Base-by-base conservation (phyloP, 2,329 filamentous ascomycete species). In the Davidsoniella eucalypti region DNA sequence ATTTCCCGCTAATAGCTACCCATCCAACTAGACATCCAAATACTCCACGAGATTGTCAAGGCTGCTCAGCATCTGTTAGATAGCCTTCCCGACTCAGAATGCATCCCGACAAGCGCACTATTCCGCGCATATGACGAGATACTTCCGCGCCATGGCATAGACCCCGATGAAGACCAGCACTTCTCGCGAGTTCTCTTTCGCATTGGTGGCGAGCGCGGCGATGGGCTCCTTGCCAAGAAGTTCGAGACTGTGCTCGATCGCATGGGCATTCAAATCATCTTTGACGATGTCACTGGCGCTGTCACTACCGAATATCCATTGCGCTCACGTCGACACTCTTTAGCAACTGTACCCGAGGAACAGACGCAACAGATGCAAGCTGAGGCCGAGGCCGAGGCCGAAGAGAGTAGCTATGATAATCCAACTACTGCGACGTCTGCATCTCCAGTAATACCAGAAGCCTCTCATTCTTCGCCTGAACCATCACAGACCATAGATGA, bases 71-170 rank as follows among this genome's bases (percentile, higher is more conserved):
- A 75, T 39, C 71, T 84, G 26, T 70, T 78, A 49, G 67, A 74
- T 43, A 64, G 64, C 9, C 66, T 76, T 2, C 69, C 76, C 1
- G 74, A 80, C 51, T 72, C 72, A 45, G 75, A 82, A 57, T 73
- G 75, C 50, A 70, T 83, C 18, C 80, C 84, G 3, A 86, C 82
- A 52, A 79, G 80, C 59, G 85, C 86, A 8, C 73, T 94, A 16
- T 93, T 93, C 64, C 72, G 74, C 49, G 85, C 86, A 26, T 93
- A 93, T 61, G 82, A 92, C 60, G 71, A 76, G 51, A 72, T 88
- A 40, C 73, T 94, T n/a, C 76, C 75, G 4, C 69, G 78, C 56
- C 69, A 84, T 67, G 82, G 78, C 50, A 68, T 86, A 55, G 73
- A 85, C 53, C 72, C 78, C n/a, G 79, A 84, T 58, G 72, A 82